These are phyloP conservation scores for Eleusine indica DNA, from an alignment of 176 grass and related monocot species.

Conservation along the genomic window DNA sequence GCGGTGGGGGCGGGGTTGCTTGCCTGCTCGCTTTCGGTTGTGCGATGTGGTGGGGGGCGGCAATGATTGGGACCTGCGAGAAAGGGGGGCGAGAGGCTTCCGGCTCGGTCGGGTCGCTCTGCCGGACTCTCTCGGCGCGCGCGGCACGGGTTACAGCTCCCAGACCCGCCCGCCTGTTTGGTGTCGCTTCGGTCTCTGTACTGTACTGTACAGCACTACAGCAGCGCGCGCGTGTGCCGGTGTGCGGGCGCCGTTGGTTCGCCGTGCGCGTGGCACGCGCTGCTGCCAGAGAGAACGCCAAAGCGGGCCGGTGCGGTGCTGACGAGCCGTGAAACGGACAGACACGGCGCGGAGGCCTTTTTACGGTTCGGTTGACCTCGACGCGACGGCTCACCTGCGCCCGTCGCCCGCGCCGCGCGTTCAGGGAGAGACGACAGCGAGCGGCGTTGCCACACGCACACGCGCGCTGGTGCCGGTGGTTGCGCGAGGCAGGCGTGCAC, in stretches of 20 bases:
- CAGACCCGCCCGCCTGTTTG: background rate
- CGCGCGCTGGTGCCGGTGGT: background rate
- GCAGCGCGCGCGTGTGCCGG: background rate
- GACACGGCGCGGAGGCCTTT: background rate
- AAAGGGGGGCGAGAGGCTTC: background rate
- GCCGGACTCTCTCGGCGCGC: background rate
- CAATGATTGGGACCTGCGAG: constrained; percentile 33
- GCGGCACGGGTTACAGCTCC: background rate
- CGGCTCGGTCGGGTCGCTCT: background rate
- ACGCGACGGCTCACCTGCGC: background rate
- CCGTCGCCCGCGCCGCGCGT: background rate
- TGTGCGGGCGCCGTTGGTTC: too few relatives aligned
- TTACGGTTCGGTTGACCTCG: background rate
- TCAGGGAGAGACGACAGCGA: background rate
- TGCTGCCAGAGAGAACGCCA: background rate
- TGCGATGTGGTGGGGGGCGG: background rate
- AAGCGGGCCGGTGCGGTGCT: background rate
- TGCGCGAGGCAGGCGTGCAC: background rate
- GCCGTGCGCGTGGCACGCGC: background rate
- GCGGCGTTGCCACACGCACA: background rate
- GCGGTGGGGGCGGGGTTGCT: background rate
- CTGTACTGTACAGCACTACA: too few relatives aligned
- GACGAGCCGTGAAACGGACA: background rate
- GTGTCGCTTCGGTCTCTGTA: background rate
- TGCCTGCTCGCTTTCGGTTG: background rate